Conservation (phyloP, 2,329 filamentous ascomycete genomes). For the Paramyrothecium sp. region DNA sequence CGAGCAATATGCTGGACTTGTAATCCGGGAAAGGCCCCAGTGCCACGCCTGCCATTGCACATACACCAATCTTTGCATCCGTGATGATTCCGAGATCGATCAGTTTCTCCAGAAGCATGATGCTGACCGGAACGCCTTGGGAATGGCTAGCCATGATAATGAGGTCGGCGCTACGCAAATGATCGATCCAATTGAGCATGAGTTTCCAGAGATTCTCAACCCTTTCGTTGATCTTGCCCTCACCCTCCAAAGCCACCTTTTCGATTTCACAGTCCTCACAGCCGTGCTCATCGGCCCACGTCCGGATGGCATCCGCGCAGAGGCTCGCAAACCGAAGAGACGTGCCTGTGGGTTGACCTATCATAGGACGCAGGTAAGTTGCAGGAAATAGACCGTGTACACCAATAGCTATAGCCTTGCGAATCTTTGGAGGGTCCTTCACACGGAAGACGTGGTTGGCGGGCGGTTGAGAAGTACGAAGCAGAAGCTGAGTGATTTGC, state of each 20-base stretch:
- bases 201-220: slow-evolving; percentile 94
- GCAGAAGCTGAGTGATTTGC: slow-evolving; percentile 58
- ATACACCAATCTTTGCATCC: slow-evolving; percentile 76
- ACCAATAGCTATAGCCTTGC: slow-evolving; percentile 87
- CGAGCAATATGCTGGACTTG: slow-evolving; percentile 84
- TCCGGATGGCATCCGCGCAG: slow-evolving; percentile 77
- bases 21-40: slow-evolving; percentile 92
- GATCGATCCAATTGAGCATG: slow-evolving; percentile 90
- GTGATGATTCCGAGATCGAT: slow-evolving; percentile 86
- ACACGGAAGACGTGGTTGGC: slow-evolving; percentile 71
- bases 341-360: slow-evolving; percentile 93
- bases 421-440: slow-evolving; percentile 69
- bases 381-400: slow-evolving; percentile 94
- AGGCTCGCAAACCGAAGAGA: slow-evolving; percentile 91
- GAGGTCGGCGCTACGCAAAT: slow-evolving; percentile 83
- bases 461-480: slow-evolving; percentile 53
- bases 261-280: slow-evolving; percentile 80
- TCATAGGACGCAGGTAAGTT: slow-evolving; percentile 79
- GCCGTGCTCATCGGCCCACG: slow-evolving; percentile 75
- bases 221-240: slow-evolving; percentile 86
- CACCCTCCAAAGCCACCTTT: slow-evolving; percentile 90
- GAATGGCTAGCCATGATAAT: slow-evolving; percentile 92
- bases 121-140: slow-evolving; percentile 89
- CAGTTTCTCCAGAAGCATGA: slow-evolving; percentile 90
- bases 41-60: slow-evolving; percentile 88